phyloP scores from a whole-genome alignment of 2,329 filamentous ascomycete genomes.

The Fusarium solani-melongenae region DNA sequence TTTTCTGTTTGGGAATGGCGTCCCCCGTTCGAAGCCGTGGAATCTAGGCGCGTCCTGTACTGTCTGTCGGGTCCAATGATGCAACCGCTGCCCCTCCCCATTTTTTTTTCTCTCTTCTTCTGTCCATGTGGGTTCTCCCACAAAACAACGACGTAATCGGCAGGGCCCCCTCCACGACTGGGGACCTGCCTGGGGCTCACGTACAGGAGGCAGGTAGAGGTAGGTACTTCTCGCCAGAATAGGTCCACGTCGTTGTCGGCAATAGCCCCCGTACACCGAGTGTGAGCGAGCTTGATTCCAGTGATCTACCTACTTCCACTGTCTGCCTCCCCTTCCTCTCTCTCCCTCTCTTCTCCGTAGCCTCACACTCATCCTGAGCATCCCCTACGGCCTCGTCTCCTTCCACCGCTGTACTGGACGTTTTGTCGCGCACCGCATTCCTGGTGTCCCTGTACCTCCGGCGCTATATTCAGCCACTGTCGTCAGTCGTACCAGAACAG shows the following conservation, averaged over 20 bases:
- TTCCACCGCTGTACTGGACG: slow-evolving; percentile 1
- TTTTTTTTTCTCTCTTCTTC: slow-evolving; percentile 13
- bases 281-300: neutral
- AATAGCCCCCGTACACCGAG: slow-evolving; percentile 4
- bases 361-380: neutral
- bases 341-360: neutral
- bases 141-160: slow-evolving; percentile 39
- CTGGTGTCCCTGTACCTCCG: slow-evolving; percentile 23
- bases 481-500: slow-evolving; percentile 42
- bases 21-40: slow-evolving; percentile 36
- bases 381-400: neutral
- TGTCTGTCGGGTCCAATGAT: slow-evolving; percentile 37
- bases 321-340: neutral
- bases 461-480: slow-evolving; percentile 43
- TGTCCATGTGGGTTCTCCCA: slow-evolving; percentile 27
- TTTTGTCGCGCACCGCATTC: slow-evolving; percentile 31
- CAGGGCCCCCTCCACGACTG: slow-evolving; percentile 25
- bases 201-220: neutral
- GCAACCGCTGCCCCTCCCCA: slow-evolving; percentile 33
- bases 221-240: neutral
- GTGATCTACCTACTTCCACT: slow-evolving; percentile 4
- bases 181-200: neutral
- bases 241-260: neutral
- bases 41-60: slow-evolving; percentile 26
- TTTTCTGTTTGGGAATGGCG: slow-evolving; percentile 27